Base-by-base conservation (phyloP, 192 early-diverging fungal species). In the Physocladia obscura region DNA sequence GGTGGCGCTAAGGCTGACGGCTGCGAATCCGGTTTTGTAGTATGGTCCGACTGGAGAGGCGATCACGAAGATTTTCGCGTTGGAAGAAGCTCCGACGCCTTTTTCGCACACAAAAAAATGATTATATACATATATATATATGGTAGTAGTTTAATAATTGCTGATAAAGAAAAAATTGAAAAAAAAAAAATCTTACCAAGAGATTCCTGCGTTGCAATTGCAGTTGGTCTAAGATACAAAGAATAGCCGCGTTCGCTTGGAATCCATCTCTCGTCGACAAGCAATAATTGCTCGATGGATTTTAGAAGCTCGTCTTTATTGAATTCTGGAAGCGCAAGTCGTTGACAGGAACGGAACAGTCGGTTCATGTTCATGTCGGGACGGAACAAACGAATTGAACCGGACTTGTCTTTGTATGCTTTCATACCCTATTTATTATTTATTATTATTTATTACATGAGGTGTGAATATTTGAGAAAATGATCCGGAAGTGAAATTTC, bases 361-460 rank as follows among this genome's bases (percentile, higher is more conserved):
- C 95, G 89, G 75, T 81, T 82, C 94, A 98, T 98, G 88, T 98
- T 98, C 92, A 93, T 92, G 40, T 98, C 91, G 4, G 95, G 95
- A n/a, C 95, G 88, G 87, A 98, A 98, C 56, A 98, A 77, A 56
- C 95, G 87, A 63, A 94, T 91, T 57, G 88, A 88, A 27, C 93
- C 93, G 2, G 91, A 58, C 67, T 89, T 89, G 69, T 94, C 93
- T 73, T 94, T 93, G 83, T 93, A 98, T 1, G 37, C 44, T 17
- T 71, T 67, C 65, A 67, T 56, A 24, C 65, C 51, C n/a, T n/a
- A n/a, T n/a, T n/a, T n/a, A n/a, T n/a, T n/a, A n/a, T n/a, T n/a
- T n/a, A n/a, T n/a, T n/a, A n/a, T n/a, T n/a, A n/a, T n/a, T n/a
- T n/a, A n/a, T n/a, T n/a, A n/a, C n/a, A n/a, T n/a, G n/a, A n/a